Conservation (phyloP, 768 basidiomycete species). For the Rhizopogon vinicolor region DNA sequence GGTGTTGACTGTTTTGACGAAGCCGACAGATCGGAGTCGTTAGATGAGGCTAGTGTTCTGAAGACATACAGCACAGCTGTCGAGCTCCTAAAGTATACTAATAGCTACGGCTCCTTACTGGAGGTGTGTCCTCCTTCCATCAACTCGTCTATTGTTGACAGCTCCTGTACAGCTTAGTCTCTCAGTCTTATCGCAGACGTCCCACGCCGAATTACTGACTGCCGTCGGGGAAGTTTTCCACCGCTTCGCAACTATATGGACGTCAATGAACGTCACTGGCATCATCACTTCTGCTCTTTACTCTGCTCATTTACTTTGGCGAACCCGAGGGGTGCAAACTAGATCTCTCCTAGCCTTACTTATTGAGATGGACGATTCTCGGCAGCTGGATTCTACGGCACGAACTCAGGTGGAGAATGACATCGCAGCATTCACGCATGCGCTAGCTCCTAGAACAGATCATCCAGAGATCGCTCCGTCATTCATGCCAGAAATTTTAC, state of each 20-base stretch:
- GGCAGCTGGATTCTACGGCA: slow-evolving; percentile 47
- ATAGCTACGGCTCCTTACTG: slow-evolving; percentile 64
- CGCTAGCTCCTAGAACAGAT: slow-evolving; percentile 34
- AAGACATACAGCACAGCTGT: slow-evolving; percentile 53
- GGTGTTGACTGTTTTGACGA: not conserved
- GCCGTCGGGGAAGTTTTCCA: slow-evolving; percentile 70
- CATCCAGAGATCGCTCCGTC: slow-evolving; percentile 30
- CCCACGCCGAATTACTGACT: slow-evolving; percentile 47
- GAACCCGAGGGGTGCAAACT: slow-evolving; percentile 59
- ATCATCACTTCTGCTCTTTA: slow-evolving; percentile 57
- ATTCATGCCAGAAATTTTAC: slow-evolving; percentile 57
- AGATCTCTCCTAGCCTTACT: slow-evolving; percentile 60
- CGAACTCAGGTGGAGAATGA: slow-evolving; percentile 61
- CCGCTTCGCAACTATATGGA: slow-evolving; percentile 70
- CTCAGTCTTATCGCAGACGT: slow-evolving; percentile 47
- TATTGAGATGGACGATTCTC: slow-evolving; percentile 59
- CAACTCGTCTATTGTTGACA: not conserved
- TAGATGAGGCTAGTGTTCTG: slow-evolving; percentile 34
- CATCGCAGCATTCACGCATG: slow-evolving; percentile 53
- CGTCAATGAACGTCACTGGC: slow-evolving; percentile 62
- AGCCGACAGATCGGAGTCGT: slow-evolving; percentile 22
- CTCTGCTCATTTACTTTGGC: slow-evolving; percentile 58
- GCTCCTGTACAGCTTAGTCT: slow-evolving; percentile 42
- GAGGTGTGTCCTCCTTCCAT: slow-evolving; percentile 40
- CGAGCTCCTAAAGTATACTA: slow-evolving; percentile 55